phyloP scores from a whole-genome alignment of 192 early-diverging fungal genomes.

The Umbelopsis ramanniana region DNA sequence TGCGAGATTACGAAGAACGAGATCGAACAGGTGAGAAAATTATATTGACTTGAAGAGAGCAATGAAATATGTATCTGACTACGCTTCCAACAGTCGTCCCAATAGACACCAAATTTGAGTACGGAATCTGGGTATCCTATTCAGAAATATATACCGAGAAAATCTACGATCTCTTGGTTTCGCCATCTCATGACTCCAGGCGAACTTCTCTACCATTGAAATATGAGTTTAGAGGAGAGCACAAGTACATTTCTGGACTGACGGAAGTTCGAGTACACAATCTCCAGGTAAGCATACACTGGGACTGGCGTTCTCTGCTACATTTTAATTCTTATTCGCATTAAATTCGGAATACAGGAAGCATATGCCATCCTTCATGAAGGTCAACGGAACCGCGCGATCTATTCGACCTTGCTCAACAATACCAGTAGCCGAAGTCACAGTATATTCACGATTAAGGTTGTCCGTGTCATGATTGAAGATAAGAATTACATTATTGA shows the following conservation, averaged over 20 bases:
- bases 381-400: constrained; percentile 61
- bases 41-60: not conserved
- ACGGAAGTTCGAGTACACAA: constrained; percentile 61
- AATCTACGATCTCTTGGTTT: constrained; percentile 82
- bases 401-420: constrained; percentile 62
- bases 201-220: constrained; percentile 40
- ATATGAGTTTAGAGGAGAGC: constrained; percentile 42
- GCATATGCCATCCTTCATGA: constrained; percentile 58
- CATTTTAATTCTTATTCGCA: not conserved
- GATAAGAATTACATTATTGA: constrained; percentile 47
- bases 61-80: not conserved
- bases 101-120: constrained; percentile 66
- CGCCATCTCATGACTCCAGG: constrained; percentile 24
- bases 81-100: constrained; percentile 23
- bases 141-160: constrained; percentile 89
- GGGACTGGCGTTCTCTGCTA: not conserved
- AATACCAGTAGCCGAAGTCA: constrained; percentile 64
- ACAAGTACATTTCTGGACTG: constrained; percentile 66
- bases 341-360: constrained; percentile 45
- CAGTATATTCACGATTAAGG: constrained; percentile 67
- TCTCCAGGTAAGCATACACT: constrained; percentile 20
- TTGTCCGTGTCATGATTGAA: constrained; percentile 60
- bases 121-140: constrained; percentile 86
- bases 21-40: constrained; percentile 20
- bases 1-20: not conserved